Base-by-base conservation (phyloP, 2,329 filamentous ascomycete species). In the Scedosporium dehoogii region DNA sequence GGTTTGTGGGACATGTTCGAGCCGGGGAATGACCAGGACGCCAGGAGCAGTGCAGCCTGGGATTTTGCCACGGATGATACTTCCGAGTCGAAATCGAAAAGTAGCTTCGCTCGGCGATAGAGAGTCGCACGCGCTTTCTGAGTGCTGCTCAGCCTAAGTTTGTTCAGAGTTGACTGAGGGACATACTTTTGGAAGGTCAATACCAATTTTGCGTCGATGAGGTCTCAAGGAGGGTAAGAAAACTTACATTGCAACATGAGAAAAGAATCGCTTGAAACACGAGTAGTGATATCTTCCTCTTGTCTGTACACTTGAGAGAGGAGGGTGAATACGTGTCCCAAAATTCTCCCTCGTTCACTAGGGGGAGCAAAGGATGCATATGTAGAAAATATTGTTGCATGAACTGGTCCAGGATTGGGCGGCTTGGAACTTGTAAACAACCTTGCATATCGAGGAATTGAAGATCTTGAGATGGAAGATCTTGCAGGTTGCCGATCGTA, bases 1-100 rank as follows among this genome's bases (percentile, higher is more conserved):
- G 48, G 44, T 4, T 75, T 5, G 78, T 78, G 64, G 81, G 80
- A 4, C 72, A 14, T 70, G 71, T 5, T 68, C 69, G 4, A 14
- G 42, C 48, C 9, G 33, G 48, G 71, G 70, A 29, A 29, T 6
- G 27, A 29, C 27, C 27, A 29, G 27, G 27, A 29, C 18, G 75
- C 76, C 25, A 79, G 73, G 10, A 79, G 72, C 3, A 79, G 69
- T 0, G 75, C 73, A 1, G 76, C 73, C 65, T 79, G 77, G 1
- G 77, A 68, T 6, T 77, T 72, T 10, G 73, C 70, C 0, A 77
- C 67, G 4, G 75, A 71, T 2, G 74, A 79, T 5, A 71, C 72
- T 65, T 79, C 77, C 53, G 73, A 74, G 55, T 78, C 77, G 51
- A 79, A 74, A 63, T 79, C 77, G 64, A 75, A 76, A 27, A 79